Evolutionary conservation across 768 basidiomycete species (phyloP), one percentile per base, ranked within the genome.

Genomic region (Kwoniella mangroviensis): DNA sequence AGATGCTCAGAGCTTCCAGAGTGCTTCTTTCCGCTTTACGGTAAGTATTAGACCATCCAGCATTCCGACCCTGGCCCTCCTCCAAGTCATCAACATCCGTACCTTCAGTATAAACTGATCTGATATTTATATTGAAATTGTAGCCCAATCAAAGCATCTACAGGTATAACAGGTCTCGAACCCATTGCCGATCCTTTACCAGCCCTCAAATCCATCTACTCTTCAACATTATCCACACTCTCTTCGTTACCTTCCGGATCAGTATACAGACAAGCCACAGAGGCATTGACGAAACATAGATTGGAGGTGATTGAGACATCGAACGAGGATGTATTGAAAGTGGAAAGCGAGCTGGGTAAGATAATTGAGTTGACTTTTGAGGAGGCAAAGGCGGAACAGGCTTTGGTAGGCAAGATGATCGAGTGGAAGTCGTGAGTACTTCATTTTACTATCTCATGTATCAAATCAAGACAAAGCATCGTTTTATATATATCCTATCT

Each of bases 341-440:
- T 87, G 10, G 95, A 97, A 85, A 88, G 86, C 80, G 87, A 88
- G 82, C 81, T 98, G 60, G 92, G 92, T 81, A 92, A 93, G 0
- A 89, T 92, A 76, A 92, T 97, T 53, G 95, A 98, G 85, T 87
- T 93, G 83, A 88, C 91, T 42, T 77, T 98, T 75, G 87, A 89
- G 74, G 89, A 92, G 83, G 95, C 94, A 12, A 84, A 89, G 74
- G 91, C 91, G 79, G 95, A 98, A 83, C 85, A 93, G 66, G 85
- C 85, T 65, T 86, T 98, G 49, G 92, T 87, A 4, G 85, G 85
- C 41, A 92, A 92, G 84, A 92, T 97, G 90, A 79, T 90, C n/a
- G 91, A 94, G 80, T 98, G 93, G 94, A 96, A 95, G 85, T 88
- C 92, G 95, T 98, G 83, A 83, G 94, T 90, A 26, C 28, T 34